Conservation (phyloP, 75 land plant genomes). For the Chamaecyparis obtusa region DNA sequence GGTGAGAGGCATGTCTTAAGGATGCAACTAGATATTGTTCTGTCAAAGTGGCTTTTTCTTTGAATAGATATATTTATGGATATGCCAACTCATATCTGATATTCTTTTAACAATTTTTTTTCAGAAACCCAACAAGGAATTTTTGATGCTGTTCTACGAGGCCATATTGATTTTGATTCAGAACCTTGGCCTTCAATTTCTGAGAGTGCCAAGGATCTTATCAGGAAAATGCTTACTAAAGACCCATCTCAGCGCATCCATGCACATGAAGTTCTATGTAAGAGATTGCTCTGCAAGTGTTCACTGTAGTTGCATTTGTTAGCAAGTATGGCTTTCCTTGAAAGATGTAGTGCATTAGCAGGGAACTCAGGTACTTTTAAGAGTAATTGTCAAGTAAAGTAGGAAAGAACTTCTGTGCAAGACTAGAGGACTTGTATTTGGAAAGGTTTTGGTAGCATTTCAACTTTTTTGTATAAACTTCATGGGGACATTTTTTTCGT, state of each 20-base stretch:
- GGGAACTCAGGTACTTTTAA: not conserved
- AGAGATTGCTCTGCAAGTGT: conserved; percentile 6
- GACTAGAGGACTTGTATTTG: not conserved
- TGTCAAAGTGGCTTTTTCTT: not conserved
- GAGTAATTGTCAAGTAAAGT: not conserved
- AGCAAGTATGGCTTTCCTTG: not conserved
- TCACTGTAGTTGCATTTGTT: not conserved
- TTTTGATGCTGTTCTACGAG: conserved; percentile 83
- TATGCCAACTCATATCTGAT: conserved; percentile 5
- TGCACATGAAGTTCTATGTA: conserved; percentile 83
- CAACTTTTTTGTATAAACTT: not conserved
- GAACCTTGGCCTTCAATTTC: conserved; percentile 88
- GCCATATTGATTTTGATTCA: conserved; percentile 72
- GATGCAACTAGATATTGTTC: not conserved
- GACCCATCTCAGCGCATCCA: conserved; percentile 57
- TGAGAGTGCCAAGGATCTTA: conserved; percentile 89
- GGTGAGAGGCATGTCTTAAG: conserved; percentile 29
- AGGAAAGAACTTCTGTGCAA: not conserved
- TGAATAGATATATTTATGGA: not conserved
- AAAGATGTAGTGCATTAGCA: not conserved
- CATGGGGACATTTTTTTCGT: not conserved
- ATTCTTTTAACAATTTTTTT: not conserved
- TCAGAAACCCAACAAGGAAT: conserved; percentile 76
- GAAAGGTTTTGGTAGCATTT: not conserved
- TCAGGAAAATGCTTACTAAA: conserved; percentile 66